These are phyloP conservation scores for Neurospora sp. DNA, from an alignment of 495 filamentous ascomycete genomes.

Conservation along the genomic window DNA sequence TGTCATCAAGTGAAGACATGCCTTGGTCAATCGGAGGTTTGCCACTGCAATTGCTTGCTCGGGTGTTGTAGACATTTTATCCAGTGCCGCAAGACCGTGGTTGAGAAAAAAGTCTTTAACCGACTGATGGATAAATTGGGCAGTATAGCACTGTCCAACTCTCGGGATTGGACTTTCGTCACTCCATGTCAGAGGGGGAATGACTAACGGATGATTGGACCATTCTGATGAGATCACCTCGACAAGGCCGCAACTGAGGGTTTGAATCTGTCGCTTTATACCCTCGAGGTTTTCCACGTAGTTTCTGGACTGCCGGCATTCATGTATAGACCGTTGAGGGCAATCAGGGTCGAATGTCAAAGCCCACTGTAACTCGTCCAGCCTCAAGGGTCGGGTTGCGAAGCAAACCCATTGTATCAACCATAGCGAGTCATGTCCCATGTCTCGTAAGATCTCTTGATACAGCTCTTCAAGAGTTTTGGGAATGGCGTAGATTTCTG, in stretches of 20 bases:
- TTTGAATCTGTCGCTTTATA: conserved; percentile 20
- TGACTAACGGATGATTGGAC: neutral
- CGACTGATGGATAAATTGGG: conserved; percentile 33
- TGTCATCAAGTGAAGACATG: conserved; percentile 13
- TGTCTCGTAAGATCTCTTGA: conserved; percentile 13
- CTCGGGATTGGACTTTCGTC: neutral
- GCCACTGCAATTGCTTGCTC: conserved; percentile 8
- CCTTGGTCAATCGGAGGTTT: conserved; percentile 11
- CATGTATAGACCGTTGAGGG: conserved; percentile 8
- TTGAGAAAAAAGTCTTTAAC: conserved; percentile 29
- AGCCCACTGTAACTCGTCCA: conserved; percentile 23
- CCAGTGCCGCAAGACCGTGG: conserved; percentile 10
- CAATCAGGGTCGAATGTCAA: conserved; percentile 15
- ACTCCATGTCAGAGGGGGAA: neutral
- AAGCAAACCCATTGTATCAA: conserved; percentile 28
- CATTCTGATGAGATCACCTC: conserved; percentile 10
- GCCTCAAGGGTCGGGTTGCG: conserved; percentile 14
- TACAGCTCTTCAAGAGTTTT: conserved; percentile 19
- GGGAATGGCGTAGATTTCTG: conserved; percentile 10
- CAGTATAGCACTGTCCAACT: neutral
- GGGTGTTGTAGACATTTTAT: neutral
- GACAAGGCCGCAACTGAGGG: conserved; percentile 25
- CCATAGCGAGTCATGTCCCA: conserved; percentile 6
- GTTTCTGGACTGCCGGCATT: conserved; percentile 6
- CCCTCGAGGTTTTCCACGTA: conserved; percentile 3